Evolutionary conservation across 306 rosid species (phyloP).

Genomic region (Dicorynia guianensis): DNA sequence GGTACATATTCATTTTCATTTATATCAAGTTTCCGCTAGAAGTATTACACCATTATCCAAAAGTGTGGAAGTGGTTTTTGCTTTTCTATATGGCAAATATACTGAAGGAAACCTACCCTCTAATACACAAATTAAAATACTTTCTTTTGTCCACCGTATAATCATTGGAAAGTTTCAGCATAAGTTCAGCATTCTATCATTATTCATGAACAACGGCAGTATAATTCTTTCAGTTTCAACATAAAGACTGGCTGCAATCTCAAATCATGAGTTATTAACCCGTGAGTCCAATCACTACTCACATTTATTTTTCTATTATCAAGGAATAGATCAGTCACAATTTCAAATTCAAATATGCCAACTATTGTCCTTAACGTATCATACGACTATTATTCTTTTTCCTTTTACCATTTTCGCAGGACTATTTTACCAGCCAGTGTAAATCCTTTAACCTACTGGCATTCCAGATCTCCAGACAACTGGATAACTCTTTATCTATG

Average conservation of each 20-base stretch:
- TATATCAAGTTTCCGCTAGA: conserved; percentile 6
- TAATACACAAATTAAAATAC: neutral
- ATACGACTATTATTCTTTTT: neutral
- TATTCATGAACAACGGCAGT: neutral
- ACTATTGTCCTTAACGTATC: conserved; percentile 1
- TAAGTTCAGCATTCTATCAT: conserved; percentile 7
- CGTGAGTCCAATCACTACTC: neutral
- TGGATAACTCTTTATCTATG: neutral
- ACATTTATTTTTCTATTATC: neutral
- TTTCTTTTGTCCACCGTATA: neutral
- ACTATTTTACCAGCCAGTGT: neutral
- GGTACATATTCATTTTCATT: conserved; percentile 18
- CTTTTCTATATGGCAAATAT: conserved; percentile 1
- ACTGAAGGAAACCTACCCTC: conserved; percentile 14
- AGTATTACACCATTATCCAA: conserved; percentile 11
- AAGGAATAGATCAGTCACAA: neutral
- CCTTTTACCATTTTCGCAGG: neutral
- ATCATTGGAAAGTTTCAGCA: conserved; percentile 5
- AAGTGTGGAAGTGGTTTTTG: conserved; percentile 21
- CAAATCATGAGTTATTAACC: neutral
- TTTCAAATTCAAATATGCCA: neutral
- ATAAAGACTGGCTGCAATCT: neutral
- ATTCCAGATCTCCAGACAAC: conserved; percentile 3
- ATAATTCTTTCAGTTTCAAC: neutral
- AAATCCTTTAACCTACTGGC: conserved; percentile 7